Percentiles rank a stretch among this genome's conserved stretches.
phyloP scores from a whole-genome alignment of 768 basidiomycete genomes.

The Mrakia blollopis region DNA sequence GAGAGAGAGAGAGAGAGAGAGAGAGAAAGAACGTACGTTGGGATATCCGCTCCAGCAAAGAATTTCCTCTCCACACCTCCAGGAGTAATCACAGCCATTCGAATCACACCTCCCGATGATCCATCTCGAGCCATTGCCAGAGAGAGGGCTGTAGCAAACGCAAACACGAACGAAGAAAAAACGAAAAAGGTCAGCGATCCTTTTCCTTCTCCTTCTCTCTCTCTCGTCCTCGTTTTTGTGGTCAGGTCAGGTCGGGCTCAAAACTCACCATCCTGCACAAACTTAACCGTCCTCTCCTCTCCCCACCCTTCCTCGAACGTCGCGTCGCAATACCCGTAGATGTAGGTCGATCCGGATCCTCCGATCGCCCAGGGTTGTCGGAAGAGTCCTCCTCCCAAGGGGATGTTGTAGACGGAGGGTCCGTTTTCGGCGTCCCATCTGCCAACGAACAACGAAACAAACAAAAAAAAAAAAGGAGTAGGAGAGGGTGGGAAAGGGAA shows the following conservation, averaged over 20 bases:
- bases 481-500: neutral
- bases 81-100: slow-evolving; percentile 94
- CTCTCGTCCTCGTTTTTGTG: neutral
- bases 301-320: slow-evolving; percentile 91
- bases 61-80: slow-evolving; percentile 87
- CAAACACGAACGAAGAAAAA: neutral
- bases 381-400: slow-evolving; percentile 93
- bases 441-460: neutral
- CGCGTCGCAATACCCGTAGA: slow-evolving; percentile 99
- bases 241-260: neutral
- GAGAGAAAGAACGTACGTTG: slow-evolving; percentile 39
- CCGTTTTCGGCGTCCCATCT: slow-evolving; percentile 84
- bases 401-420: slow-evolving; percentile 93
- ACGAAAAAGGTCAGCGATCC: neutral
- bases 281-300: slow-evolving; percentile 80
- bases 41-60: slow-evolving; percentile 82
- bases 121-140: slow-evolving; percentile 98
- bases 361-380: slow-evolving; percentile 98
- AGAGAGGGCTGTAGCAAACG: slow-evolving; percentile 61
- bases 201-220: neutral
- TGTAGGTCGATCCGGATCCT: slow-evolving; percentile 94
- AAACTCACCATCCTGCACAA: slow-evolving; percentile 87
- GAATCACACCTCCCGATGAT: slow-evolving; percentile 93
- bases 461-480: neutral
- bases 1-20: neutral